phyloP scores from a whole-genome alignment of 768 basidiomycete genomes.

The Neoboletus brunneissimus region DNA sequence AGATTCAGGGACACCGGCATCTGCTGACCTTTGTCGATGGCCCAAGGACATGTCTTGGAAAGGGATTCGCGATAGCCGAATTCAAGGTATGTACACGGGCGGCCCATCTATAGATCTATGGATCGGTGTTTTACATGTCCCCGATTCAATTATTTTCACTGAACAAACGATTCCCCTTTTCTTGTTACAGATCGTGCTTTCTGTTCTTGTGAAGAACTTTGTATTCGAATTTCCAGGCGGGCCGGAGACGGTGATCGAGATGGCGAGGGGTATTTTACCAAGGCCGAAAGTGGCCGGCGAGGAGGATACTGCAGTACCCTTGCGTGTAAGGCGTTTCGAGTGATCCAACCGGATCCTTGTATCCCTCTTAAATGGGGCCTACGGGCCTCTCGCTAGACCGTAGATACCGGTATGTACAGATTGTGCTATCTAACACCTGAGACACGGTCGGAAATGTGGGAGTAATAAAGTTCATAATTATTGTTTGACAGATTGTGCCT shows the following conservation, averaged over 20 bases:
- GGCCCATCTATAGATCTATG: not conserved
- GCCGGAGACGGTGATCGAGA: conserved; percentile 13
- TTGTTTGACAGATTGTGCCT: no score
- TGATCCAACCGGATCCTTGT: not conserved
- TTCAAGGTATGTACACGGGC: not conserved
- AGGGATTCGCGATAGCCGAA: conserved; percentile 10
- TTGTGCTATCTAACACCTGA: no score
- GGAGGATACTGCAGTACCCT: conserved; percentile 14
- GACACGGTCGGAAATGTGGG: no score
- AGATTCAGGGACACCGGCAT: not conserved
- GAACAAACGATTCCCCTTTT: not conserved
- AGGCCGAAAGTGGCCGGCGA: conserved; percentile 25
- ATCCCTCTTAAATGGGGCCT: not conserved
- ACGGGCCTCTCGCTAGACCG: not conserved
- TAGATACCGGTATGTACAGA: not conserved
- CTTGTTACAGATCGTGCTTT: not conserved
- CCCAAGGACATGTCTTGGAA: conserved; percentile 6
- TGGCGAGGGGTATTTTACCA: conserved; percentile 11
- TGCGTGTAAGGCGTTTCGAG: conserved; percentile 8
- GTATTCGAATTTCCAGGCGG: conserved; percentile 24
- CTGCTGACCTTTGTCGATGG: not conserved
- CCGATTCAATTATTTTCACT: not conserved
- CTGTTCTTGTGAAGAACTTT: not conserved
- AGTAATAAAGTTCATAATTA: no score
- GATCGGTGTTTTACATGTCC: no score